Base-by-base conservation (phyloP, 306 rosid genomes). In the Vigna reflexopilosa region DNA sequence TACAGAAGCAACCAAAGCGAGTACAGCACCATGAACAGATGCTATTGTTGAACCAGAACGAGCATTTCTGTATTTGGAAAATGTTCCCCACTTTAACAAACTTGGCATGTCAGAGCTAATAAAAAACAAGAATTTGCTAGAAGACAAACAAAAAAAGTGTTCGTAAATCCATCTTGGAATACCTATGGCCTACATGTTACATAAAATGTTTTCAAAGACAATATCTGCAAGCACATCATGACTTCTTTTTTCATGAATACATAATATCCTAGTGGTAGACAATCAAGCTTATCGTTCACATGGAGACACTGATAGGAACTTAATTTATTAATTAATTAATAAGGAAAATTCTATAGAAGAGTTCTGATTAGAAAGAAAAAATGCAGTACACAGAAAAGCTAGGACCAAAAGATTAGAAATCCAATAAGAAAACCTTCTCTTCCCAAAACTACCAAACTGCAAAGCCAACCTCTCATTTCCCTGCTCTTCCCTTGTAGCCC, bases 1-100 rank as follows among this genome's bases (percentile, higher is more conserved):
- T 54, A 93, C 97, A 19, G 90, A 91, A 83, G 99, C 99, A 30
- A 83, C 93, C 90, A 95, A 86, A 85, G 98, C 97, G 63, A 95
- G 94, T 67, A 93, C 98, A 51, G 97, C 93, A 57, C 98, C 99
- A 58, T 95, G 99, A 69, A 83, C 77, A 26, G 97, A 88, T 80
- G 98, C 97, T 32, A 91, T 75, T 26, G 93, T 85, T 47, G 88
- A 88, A 79, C 89, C 88, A 72, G 94, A 91, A 66, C 84, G 84
- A 62, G 84, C 75, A 72, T 83, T 91, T 85, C 99, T 95, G 95
- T 86, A 83, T 67, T 63, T 45, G 57, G 8, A 77, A 36, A 65
- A 83, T 77, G 51, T 4, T 64, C n/a, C 67, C 76, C 36, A 75
- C 14, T 13, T 72, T 11, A 64, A 74, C 78, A 73, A 59, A 56